phyloP scores from a whole-genome alignment of 2,329 filamentous ascomycete species.

The Parascedosporium putredinis region DNA sequence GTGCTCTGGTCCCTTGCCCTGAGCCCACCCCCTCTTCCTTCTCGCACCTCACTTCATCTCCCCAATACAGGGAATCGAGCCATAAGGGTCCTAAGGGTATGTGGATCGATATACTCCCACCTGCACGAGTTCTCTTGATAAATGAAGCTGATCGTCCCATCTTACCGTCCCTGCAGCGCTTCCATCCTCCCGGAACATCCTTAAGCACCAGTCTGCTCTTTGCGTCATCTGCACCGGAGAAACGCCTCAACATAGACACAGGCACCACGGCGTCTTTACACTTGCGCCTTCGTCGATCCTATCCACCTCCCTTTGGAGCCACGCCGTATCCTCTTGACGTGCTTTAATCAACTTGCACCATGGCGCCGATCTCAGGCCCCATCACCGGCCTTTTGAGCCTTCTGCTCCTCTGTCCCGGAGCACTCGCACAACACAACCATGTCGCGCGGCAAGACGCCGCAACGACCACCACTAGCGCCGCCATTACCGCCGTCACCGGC shows the following conservation, averaged over 20 bases:
- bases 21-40: not conserved
- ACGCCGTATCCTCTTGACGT: not conserved
- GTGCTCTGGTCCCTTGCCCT: not conserved
- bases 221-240: not conserved
- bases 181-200: not conserved
- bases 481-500: slow-evolving; percentile 26
- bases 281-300: too few species aligned
- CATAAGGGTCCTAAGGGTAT: not conserved
- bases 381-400: slow-evolving; percentile 4
- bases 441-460: slow-evolving; percentile 1
- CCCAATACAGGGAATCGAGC: not conserved
- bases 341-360: not conserved
- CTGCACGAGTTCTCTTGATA: not conserved
- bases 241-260: too few species aligned
- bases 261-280: too few species aligned
- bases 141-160: slow-evolving; percentile 1
- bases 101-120: not conserved
- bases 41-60: not conserved
- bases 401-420: not conserved
- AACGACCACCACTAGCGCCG: slow-evolving; percentile 4
- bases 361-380: not conserved
- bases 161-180: not conserved
- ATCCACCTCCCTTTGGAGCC: not conserved
- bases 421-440: not conserved
- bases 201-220: not conserved